Evolutionary conservation across 2,329 filamentous ascomycete genomes (phyloP).

Genomic region (Hymenoscyphus fraxineus): DNA sequence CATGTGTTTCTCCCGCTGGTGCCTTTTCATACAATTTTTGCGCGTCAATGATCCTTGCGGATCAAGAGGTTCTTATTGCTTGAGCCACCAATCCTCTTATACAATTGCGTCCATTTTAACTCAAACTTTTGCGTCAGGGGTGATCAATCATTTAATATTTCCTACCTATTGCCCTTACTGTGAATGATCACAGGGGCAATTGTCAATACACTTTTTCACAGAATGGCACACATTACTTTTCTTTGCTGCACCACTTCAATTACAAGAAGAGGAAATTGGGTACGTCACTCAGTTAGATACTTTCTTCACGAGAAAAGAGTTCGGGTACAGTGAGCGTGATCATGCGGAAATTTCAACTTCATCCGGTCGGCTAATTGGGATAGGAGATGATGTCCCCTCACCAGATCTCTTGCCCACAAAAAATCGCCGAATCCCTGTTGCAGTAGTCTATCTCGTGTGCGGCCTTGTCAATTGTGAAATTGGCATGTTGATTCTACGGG

Average conservation of each 20-base stretch:
- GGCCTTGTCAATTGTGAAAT: not conserved
- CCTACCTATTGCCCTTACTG: not conserved
- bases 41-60: not conserved
- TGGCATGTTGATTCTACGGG: not conserved
- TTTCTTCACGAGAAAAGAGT: not conserved
- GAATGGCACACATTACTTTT: not conserved
- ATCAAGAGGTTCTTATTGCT: not conserved
- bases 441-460: not conserved
- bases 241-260: not conserved
- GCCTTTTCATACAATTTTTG: not conserved
- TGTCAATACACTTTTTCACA: not conserved
- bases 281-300: not conserved
- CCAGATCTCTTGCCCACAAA: not conserved
- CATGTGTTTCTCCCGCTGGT: not conserved
- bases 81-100: not conserved
- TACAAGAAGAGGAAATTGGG: not conserved
- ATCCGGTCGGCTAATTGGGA: constrained; percentile 4
- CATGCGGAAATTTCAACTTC: not conserved
- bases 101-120: not conserved
- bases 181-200: not conserved
- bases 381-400: not conserved
- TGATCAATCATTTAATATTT: not conserved
- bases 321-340: not conserved
- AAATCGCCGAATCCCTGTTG: not conserved
- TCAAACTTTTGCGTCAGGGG: not conserved